Evolutionary conservation across 768 basidiomycete species (phyloP), one percentile per base, ranked within the genome.

Genomic region (Gyrodon lividus): DNA sequence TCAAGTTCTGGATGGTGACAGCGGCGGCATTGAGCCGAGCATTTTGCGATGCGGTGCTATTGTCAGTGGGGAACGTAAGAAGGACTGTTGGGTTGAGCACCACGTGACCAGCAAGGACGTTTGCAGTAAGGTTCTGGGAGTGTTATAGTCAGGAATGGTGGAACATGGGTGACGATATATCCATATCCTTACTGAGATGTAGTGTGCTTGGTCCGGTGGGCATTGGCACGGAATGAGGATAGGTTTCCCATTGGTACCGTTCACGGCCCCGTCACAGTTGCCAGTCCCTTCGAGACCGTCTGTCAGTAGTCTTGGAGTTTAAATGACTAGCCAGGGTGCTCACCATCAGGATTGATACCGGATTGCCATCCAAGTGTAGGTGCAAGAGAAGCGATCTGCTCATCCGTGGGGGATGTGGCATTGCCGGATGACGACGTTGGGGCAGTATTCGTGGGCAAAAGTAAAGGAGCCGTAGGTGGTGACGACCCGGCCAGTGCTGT

Each of bases 1-100:
- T 72, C 46, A 89, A 65, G 62, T 89, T 90, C 69, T 89, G 89
- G 33, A 89, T 70, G 2, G 87, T 84, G 34, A 86, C 76, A 7
- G 82, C 61, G 13, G 81, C 76, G 22, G 84, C 76, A 45, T 79
- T 69, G 49, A 89, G 73, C 28, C 87, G 81, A 2, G 72, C 72
- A 39, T 57, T 63, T 60, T 77, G 74, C 19, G 73, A 72, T 1
- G 59, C 66, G 24, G 58, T 66, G 35, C 69, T 72, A 52, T 65
- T 62, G 48, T 78, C 78, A 0, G 65, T 70, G 12, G 78, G 79
- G 69, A 79, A 80, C 44, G 67, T 62, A 10, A 76, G 43, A 23
- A 55, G 51, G 17, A 79, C 69, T 2, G 60, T 52, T 8, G 76
- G 71, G 54, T 77, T 77, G 54, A 74, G 69, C n/a, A 76, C 58